A percentile compares a stretch with the other conserved stretches of the same genome.
These are phyloP conservation scores for Ganoderma multipileum DNA, from an alignment of 1,284 basidiomycete genomes.

Conservation along the genomic window DNA sequence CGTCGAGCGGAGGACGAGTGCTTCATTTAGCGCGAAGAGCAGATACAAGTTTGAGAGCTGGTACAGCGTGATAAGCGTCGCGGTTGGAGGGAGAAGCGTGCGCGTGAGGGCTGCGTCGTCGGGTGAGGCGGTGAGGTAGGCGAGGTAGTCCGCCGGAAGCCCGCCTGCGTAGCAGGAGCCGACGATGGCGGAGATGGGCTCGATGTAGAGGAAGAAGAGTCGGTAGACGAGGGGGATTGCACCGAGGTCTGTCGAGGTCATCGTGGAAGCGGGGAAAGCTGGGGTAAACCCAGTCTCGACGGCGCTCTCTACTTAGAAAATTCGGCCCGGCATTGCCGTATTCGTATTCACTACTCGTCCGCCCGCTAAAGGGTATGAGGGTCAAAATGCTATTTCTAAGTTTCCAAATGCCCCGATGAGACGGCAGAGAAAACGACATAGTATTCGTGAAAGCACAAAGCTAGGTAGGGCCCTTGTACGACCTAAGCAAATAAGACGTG, in stretches of 20 bases:
- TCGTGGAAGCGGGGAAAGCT: neutral
- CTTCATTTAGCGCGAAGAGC: constrained; percentile 60
- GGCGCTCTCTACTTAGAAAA: too few relatives aligned
- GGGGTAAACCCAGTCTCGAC: too few relatives aligned
- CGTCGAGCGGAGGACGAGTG: constrained; percentile 55
- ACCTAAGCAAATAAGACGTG: too few relatives aligned
- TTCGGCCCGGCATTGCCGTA: too few relatives aligned
- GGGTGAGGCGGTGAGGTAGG: constrained; percentile 42
- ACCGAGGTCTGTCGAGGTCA: neutral
- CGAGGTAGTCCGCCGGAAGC: constrained; percentile 48
- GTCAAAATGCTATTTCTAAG: too few relatives aligned
- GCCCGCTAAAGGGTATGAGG: too few relatives aligned
- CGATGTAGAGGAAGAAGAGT: constrained; percentile 59
- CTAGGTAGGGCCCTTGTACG: too few relatives aligned
- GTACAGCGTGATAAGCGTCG: constrained; percentile 49
- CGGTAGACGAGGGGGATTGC: constrained; percentile 41
- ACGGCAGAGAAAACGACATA: too few relatives aligned
- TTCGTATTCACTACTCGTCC: too few relatives aligned
- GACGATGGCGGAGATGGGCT: constrained; percentile 56
- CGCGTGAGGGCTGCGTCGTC: constrained; percentile 14
- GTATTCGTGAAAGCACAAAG: too few relatives aligned
- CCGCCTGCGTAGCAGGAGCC: constrained; percentile 56
- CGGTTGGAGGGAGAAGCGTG: constrained; percentile 37
- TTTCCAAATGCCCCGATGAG: too few relatives aligned
- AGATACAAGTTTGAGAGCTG: constrained; percentile 61